Evolutionary conservation across 805 yeast species (phyloP), one percentile per base, ranked within the genome.

Genomic region (Metschnikowia baotianmanensis): DNA sequence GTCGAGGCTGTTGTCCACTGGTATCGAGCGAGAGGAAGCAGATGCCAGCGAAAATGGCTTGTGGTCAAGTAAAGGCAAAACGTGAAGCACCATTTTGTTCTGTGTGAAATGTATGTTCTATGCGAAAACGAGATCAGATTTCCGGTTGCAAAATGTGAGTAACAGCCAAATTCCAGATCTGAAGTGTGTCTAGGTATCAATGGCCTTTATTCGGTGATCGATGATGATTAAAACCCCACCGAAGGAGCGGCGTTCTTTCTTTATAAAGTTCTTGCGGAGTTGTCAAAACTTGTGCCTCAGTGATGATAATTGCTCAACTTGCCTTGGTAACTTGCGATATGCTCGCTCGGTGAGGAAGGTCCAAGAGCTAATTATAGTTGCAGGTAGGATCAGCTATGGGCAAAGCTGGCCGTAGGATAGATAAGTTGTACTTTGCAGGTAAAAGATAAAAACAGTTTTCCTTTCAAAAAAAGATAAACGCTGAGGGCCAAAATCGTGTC

Each of bases 1-100:
- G 52, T 88, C 93, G 23, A 90, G 44, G 21, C 36, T 40, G 26
- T 56, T 89, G 84, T 50, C 83, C 85, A 43, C 89, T 84, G 51
- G 86, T 59, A 16, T 58, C 56, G 1, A 82, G 9, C 7, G 37
- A 9, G 29, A 29, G 16, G 25, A 23, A 5, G n/a, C 13, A n/a
- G 23, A 29, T n/a, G 26, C 34, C 34, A 24, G 22, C 26, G 5
- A 30, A n/a, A 32, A 24, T 13, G 37, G 42, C 18, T 37, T 63
- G 31, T 73, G 76, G 26, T 69, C 63, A 30, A 88, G 65, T 31
- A 77, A 49, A 3, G 96, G 96, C 52, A 90, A 78, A 6, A 88
- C 67, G 57, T 83, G 82, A 1, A 93, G 71, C 77, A 38, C 42
- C 49, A 45, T 45, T 16, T 12, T 17, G 12, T 27, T 23, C 3